phyloP scores from a whole-genome alignment of 1,139 yeast genomes.

The Diutina neorugosa region DNA sequence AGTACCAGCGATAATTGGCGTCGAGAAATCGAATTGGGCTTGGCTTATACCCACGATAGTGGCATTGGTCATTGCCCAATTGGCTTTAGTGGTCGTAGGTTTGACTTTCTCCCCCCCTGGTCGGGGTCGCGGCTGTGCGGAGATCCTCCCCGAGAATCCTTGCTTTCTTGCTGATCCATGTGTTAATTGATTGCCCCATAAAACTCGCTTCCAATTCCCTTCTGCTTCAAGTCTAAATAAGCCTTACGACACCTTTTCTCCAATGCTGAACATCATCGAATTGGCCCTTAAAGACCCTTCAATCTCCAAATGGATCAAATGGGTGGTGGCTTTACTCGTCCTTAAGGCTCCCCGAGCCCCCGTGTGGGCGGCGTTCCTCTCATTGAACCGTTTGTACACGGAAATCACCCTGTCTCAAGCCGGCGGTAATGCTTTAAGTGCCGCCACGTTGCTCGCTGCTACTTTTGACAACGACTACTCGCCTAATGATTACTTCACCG shows the following conservation, averaged over 20 bases:
- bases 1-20: background rate
- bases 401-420: background rate
- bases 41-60: background rate
- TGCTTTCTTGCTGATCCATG: background rate
- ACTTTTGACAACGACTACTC: background rate
- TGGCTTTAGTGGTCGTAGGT: background rate
- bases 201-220: background rate
- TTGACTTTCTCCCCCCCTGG: background rate
- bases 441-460: background rate
- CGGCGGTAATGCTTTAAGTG: background rate
- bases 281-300: background rate
- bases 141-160: background rate
- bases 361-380: background rate
- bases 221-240: background rate
- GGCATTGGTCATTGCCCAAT: background rate
- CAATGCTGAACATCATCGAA: background rate
- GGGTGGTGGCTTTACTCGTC: background rate
- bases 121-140: background rate
- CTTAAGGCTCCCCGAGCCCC: conserved; percentile 1
- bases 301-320: conserved; percentile 1
- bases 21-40: background rate
- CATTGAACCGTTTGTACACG: background rate
- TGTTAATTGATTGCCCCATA: background rate
- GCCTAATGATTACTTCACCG: conserved; percentile 1
- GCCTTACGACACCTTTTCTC: too few relatives aligned